A percentile compares a stretch with the other conserved stretches of the same genome.
These are phyloP conservation scores for Sphagnum fallax DNA, from an alignment of 228 moss, liverwort and hornwort species.

Conservation along the genomic window DNA sequence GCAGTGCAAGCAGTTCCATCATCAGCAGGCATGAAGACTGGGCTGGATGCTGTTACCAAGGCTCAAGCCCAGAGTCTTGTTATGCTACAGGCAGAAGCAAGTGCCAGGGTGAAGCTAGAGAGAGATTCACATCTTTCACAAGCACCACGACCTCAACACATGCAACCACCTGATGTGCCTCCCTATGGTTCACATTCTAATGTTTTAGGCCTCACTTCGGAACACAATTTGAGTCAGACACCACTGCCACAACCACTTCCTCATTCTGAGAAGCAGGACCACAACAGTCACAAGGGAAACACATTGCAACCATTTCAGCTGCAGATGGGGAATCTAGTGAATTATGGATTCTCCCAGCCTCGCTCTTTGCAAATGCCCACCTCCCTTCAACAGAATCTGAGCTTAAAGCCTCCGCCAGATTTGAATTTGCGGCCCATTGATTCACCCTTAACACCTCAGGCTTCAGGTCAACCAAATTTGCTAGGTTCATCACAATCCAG, in stretches of 20 bases:
- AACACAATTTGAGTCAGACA: no score
- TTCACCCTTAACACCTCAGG: constrained; percentile 29
- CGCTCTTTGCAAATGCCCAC: constrained; percentile 10
- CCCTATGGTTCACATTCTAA: constrained; percentile 22
- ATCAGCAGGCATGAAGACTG: constrained; percentile 17
- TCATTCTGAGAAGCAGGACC: no score
- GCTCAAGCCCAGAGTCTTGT: constrained; percentile 49
- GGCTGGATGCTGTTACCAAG: constrained; percentile 39
- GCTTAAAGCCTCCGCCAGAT: constrained; percentile 28
- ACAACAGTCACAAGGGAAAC: no score
- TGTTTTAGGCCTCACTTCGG: no score
- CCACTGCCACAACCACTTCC: no score
- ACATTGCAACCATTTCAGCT: constrained; percentile 36
- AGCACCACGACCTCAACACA: constrained; percentile 14
- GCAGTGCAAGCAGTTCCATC: constrained; percentile 50
- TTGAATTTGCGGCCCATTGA: constrained; percentile 54
- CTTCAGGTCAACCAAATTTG: constrained; percentile 3
- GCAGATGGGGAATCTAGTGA: constrained; percentile 34
- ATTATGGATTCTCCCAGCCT: constrained; percentile 14
- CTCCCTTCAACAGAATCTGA: constrained; percentile 14
- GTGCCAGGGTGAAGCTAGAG: constrained; percentile 35
- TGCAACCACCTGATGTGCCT: constrained; percentile 34
- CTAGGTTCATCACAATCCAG: constrained; percentile 40
- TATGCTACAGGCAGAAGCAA: constrained; percentile 41
- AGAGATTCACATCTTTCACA: constrained; percentile 22